Percentiles rank a stretch among this genome's conserved stretches.
Evolutionary conservation across 148 eudicot genomes (phyloP).

Genomic region (Spergularia bocconei): DNA sequence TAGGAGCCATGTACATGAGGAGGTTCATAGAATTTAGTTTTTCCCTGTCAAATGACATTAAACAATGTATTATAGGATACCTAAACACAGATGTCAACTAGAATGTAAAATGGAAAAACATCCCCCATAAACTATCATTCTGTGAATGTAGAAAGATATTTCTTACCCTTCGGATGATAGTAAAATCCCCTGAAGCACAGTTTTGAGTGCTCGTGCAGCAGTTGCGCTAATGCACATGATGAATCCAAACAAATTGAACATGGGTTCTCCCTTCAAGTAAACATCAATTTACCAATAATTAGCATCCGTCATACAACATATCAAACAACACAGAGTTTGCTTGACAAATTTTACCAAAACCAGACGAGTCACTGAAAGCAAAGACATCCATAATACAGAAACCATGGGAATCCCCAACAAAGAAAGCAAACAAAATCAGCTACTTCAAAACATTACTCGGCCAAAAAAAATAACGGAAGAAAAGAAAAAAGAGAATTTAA

Average conservation of each 20-base stretch:
- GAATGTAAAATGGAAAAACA: background rate
- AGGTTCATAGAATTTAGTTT: slow-evolving; percentile 91
- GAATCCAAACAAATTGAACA: slow-evolving; percentile 86
- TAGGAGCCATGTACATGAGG: slow-evolving; percentile 89
- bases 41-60: slow-evolving; percentile 51
- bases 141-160: background rate
- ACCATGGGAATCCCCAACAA: background rate
- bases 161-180: slow-evolving; percentile 83
- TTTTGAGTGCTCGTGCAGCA: slow-evolving; percentile 88
- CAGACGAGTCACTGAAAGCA: background rate
- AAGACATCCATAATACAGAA: background rate
- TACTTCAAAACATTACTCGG: background rate
- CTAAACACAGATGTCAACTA: background rate
- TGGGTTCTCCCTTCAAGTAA: slow-evolving; percentile 36
- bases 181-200: slow-evolving; percentile 84
- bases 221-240: slow-evolving; percentile 87
- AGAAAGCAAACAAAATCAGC: background rate
- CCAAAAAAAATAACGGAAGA: too few relatives aligned
- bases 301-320: background rate
- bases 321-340: slow-evolving; percentile 1
- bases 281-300: slow-evolving; percentile 4
- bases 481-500: background rate
- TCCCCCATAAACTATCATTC: background rate
- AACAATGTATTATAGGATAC: background rate
- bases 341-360: slow-evolving; percentile 7